Evolutionary conservation across 2,329 filamentous ascomycete genomes (phyloP).

Genomic region (Diplodia mutila): DNA sequence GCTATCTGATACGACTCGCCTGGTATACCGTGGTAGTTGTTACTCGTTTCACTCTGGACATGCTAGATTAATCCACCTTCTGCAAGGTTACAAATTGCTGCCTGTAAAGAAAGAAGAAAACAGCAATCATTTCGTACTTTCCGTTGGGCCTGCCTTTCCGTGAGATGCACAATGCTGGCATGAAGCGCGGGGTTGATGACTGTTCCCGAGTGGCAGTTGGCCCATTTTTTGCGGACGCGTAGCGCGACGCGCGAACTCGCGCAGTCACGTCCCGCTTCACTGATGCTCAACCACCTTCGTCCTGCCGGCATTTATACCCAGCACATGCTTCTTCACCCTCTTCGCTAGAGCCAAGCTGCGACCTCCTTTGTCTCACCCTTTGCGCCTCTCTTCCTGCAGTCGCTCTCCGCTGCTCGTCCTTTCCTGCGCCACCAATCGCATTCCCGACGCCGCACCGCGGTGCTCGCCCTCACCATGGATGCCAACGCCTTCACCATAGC

Average conservation of each 20-base stretch:
- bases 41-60: slow-evolving; percentile 25
- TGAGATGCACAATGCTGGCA: background rate
- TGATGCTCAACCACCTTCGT: background rate
- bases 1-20: slow-evolving; percentile 23
- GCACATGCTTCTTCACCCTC: background rate
- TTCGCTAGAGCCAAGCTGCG: background rate
- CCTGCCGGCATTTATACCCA: background rate
- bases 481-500: background rate
- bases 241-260: slow-evolving; percentile 20
- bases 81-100: background rate
- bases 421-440: background rate
- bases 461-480: background rate
- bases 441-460: background rate
- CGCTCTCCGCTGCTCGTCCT: background rate
- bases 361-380: background rate
- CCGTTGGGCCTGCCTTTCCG: background rate
- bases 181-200: background rate
- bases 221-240: slow-evolving; percentile 7
- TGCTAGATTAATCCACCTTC: background rate
- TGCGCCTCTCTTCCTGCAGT: background rate
- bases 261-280: slow-evolving; percentile 16
- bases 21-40: slow-evolving; percentile 18
- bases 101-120: too few relatives aligned
- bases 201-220: background rate
- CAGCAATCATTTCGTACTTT: background rate